A percentile compares a stretch with the other conserved stretches of the same genome.
These are phyloP conservation scores for Aurantiochytrium sp. DNA, from an alignment of 108 stramenopile genomes.

Conservation along the genomic window DNA sequence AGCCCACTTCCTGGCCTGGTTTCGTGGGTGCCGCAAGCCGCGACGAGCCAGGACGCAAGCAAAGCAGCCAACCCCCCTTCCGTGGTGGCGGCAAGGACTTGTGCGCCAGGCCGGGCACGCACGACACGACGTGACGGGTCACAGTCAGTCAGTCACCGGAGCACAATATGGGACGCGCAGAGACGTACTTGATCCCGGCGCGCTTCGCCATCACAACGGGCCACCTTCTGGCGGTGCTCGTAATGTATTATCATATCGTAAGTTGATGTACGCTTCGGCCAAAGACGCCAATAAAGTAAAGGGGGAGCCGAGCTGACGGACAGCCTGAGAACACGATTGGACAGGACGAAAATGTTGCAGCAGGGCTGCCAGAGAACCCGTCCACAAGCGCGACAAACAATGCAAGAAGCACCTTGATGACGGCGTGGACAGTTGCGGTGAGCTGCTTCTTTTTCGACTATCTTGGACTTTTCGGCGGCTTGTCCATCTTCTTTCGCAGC, in stretches of 20 bases:
- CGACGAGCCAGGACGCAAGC: no score
- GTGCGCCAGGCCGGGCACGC: no score
- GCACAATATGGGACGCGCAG: neutral
- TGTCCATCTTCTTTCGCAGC: conserved; percentile 9
- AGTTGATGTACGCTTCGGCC: neutral
- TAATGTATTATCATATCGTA: neutral
- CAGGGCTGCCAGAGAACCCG: neutral
- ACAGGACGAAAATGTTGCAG: neutral
- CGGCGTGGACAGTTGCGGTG: neutral
- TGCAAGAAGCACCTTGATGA: neutral
- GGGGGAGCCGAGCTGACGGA: no score
- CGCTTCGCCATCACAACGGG: conserved; percentile 14
- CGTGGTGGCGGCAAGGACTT: no score
- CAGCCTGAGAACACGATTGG: neutral
- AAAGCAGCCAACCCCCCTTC: no score
- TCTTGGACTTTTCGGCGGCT: neutral
- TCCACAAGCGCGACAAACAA: neutral
- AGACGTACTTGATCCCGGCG: neutral
- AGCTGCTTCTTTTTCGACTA: neutral
- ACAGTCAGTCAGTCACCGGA: neutral
- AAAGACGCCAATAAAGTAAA: neutral
- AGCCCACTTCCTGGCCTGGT: no score
- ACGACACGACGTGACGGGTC: no score
- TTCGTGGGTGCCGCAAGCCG: no score
- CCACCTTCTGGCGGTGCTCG: neutral